Conservation (phyloP, 1,284 basidiomycete genomes). For the Ganoderma meredithae region DNA sequence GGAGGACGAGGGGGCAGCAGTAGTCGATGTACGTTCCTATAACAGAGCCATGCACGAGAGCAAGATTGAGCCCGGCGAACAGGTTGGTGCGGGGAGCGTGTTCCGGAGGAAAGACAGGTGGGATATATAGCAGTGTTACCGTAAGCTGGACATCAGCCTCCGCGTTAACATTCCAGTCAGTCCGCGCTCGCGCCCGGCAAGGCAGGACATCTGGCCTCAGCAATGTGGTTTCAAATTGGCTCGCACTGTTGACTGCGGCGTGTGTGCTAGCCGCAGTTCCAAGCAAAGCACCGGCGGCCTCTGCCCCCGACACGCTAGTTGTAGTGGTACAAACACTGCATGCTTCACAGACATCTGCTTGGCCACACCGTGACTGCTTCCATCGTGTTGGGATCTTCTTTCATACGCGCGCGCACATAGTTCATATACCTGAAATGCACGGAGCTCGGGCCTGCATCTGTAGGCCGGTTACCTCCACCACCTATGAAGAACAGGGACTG, state of each 20-base stretch:
- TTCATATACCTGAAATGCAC: neutral
- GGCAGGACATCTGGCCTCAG: neutral
- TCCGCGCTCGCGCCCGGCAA: conserved; percentile 5
- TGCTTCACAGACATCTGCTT: neutral
- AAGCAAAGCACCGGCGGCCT: neutral
- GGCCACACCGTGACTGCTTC: neutral
- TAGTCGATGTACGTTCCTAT: conserved; percentile 7
- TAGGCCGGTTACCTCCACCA: neutral
- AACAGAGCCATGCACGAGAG: conserved; percentile 10
- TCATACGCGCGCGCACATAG: neutral
- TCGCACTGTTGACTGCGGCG: neutral
- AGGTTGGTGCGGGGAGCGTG: neutral
- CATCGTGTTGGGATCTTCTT: neutral
- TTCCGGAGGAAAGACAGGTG: neutral
- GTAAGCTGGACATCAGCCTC: conserved; percentile 2
- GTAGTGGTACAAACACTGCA: neutral
- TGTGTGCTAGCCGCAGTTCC: neutral
- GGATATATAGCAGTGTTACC: neutral
- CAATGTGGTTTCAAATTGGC: neutral
- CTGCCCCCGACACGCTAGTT: neutral
- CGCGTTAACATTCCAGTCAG: neutral
- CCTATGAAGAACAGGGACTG: neutral
- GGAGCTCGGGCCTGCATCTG: neutral
- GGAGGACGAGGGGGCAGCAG: neutral
- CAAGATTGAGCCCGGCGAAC: neutral